Base-by-base conservation (phyloP, 2,329 filamentous ascomycete genomes). In the Dryadomyces quercus-mongolicae region DNA sequence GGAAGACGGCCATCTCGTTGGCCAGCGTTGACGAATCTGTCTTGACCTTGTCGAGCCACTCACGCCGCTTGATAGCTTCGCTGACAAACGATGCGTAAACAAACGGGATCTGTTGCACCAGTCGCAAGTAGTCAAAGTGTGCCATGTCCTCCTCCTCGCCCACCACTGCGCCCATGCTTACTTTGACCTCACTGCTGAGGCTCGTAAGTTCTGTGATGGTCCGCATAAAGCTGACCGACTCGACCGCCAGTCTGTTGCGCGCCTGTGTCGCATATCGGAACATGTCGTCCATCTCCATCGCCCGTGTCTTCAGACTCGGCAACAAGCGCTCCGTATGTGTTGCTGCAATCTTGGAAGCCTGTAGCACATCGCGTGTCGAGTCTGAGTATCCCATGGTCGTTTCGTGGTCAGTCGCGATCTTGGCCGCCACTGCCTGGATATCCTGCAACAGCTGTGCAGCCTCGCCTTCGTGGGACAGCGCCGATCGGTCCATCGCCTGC, bases 21-120 rank as follows among this genome's bases (percentile, higher is more conserved):
- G 90, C 89, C 25, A 98, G 72, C 0, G 86, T 88, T 2, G 87
- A 84, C 0, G 92, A 93, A 63, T 97, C 93, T 2, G 81, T 78
- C 65, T 86, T 88, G 67, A 97, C 85, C 68, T 95, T 95, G 52
- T 95, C 88, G 13, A 81, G 82, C 91, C 93, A 98, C 69, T 96
- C 91, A 38, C 84, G 84, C 21, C 93, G 84, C 55, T 88, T 81
- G 44, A 96, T 81, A 16, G 89, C 86, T 68, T 98, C 93, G 3
- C 88, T 80, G 20, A 95, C 73, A 56, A 95, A 86, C 2, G 90
- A 91, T 0, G 91, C 91, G 66, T 97, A 98, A 62, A 95, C 83
- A 55, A 86, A 85, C 0, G 93, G 93, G 34, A 97, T 77, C 58
- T 91, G 83, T 46, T 91, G 84, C 40, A 96, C 84, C 21, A 88